These are phyloP conservation scores for Colletotrichum abscissum DNA, from an alignment of 2,329 filamentous ascomycete genomes.

Conservation along the genomic window DNA sequence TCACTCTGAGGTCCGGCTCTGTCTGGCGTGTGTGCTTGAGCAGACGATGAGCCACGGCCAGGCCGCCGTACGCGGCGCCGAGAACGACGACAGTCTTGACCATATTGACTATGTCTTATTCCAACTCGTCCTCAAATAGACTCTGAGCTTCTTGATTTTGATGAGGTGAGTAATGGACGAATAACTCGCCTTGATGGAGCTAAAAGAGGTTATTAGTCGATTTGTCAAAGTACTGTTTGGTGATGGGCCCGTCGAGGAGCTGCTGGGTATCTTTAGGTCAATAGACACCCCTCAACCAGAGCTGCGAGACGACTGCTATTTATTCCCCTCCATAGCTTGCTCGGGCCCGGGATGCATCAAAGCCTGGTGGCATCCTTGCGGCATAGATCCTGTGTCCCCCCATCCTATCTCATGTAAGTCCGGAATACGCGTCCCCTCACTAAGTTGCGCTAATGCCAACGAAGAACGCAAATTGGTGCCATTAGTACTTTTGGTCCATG, in stretches of 20 bases:
- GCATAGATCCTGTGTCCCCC: neutral
- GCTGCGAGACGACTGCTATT: constrained; percentile 4
- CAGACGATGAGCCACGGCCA: constrained; percentile 64
- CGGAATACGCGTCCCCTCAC: constrained; percentile 14
- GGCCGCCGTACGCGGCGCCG: constrained; percentile 64
- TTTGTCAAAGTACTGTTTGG: neutral
- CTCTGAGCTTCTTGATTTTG: neutral
- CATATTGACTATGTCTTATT: constrained; percentile 47
- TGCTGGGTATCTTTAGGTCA: neutral
- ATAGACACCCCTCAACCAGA: neutral
- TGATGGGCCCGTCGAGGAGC: neutral
- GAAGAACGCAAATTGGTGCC: neutral
- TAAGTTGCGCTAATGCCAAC: neutral
- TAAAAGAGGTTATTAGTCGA: neutral
- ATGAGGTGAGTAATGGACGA: neutral
- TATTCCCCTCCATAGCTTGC: constrained; percentile 2
- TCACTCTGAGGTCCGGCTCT: constrained; percentile 61
- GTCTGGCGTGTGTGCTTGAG: constrained; percentile 61
- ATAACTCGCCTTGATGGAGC: neutral
- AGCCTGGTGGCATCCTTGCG: constrained; percentile 2
- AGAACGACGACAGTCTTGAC: constrained; percentile 64
- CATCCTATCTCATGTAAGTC: neutral
- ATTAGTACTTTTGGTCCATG: constrained; percentile 22
- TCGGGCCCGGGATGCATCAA: constrained; percentile 16
- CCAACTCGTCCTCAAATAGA: neutral